phyloP scores from a whole-genome alignment of 441 rosid genomes.

The Populus hybrid region DNA sequence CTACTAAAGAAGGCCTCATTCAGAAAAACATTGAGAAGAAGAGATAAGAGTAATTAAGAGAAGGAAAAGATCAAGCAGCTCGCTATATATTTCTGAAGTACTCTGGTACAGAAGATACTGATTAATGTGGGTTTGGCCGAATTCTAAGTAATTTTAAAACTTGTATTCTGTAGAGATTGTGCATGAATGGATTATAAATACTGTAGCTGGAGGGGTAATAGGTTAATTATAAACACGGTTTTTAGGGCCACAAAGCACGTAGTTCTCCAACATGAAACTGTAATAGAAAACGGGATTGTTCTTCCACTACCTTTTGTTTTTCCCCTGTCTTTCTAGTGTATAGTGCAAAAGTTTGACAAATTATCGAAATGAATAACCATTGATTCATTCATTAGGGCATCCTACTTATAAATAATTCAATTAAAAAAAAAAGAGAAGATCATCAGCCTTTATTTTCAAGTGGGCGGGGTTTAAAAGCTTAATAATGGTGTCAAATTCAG shows the following conservation, averaged over 20 bases:
- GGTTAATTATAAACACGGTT: conserved; percentile 14
- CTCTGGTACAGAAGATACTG: neutral
- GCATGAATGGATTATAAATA: conserved; percentile 4
- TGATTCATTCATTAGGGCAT: conserved; percentile 16
- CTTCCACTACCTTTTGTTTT: conserved; percentile 30
- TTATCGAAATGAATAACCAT: conserved; percentile 25
- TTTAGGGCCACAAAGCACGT: conserved; percentile 15
- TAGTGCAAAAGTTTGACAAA: conserved; percentile 11
- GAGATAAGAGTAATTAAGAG: too few relatives aligned
- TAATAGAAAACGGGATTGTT: conserved; percentile 16
- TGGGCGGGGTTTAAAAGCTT: too few relatives aligned
- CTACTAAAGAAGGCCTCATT: conserved; percentile 31
- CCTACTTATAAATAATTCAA: neutral
- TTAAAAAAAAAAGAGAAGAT: neutral
- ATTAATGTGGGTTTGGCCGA: too few relatives aligned
- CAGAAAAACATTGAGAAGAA: neutral
- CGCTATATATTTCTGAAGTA: neutral
- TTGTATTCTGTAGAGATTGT: neutral
- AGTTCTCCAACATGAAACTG: conserved; percentile 11
- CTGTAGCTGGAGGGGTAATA: conserved; percentile 3
- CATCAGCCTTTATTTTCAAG: too few relatives aligned
- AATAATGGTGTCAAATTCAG: too few relatives aligned
- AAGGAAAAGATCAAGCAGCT: too few relatives aligned
- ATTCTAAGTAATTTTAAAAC: too few relatives aligned
- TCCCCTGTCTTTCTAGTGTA: conserved; percentile 21